These are phyloP conservation scores for Phaeosphaeria sp. DNA, from an alignment of 2,329 filamentous ascomycete genomes.

Conservation along the genomic window DNA sequence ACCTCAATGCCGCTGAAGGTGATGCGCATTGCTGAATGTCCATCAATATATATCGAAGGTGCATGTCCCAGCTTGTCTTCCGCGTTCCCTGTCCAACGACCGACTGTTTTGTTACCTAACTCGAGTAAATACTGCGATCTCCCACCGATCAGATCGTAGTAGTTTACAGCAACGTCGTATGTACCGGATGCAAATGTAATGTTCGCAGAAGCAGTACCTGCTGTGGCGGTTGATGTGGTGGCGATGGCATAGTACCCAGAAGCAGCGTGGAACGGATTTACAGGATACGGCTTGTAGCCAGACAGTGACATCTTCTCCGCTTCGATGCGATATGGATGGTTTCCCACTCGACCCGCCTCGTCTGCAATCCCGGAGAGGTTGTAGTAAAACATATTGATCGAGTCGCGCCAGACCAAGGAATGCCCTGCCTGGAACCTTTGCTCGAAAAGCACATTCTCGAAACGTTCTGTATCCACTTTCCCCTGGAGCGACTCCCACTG, in stretches of 20 bases:
- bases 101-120: slow-evolving; percentile 61
- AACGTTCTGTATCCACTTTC: slow-evolving; percentile 66
- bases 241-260: slow-evolving; percentile 64
- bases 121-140: slow-evolving; percentile 62
- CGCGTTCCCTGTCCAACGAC: slow-evolving; percentile 65
- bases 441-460: slow-evolving; percentile 63
- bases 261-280: slow-evolving; percentile 66
- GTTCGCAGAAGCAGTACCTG: slow-evolving; percentile 56
- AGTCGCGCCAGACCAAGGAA: slow-evolving; percentile 73
- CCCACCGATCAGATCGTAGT: slow-evolving; percentile 69
- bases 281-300: slow-evolving; percentile 62
- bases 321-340: slow-evolving; percentile 71
- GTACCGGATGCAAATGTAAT: slow-evolving; percentile 59
- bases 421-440: slow-evolving; percentile 73
- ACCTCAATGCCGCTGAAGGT: slow-evolving; percentile 63
- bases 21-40: slow-evolving; percentile 68
- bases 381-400: slow-evolving; percentile 69
- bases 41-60: slow-evolving; percentile 66
- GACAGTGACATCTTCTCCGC: slow-evolving; percentile 69
- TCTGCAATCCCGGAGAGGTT: slow-evolving; percentile 68
- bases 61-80: slow-evolving; percentile 66
- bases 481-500: slow-evolving; percentile 63
- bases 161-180: slow-evolving; percentile 71
- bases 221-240: slow-evolving; percentile 59
- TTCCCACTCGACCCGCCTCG: slow-evolving; percentile 60